phyloP scores from a whole-genome alignment of 202 grass and related monocot species.

The Miscanthus sacchariflorus region DNA sequence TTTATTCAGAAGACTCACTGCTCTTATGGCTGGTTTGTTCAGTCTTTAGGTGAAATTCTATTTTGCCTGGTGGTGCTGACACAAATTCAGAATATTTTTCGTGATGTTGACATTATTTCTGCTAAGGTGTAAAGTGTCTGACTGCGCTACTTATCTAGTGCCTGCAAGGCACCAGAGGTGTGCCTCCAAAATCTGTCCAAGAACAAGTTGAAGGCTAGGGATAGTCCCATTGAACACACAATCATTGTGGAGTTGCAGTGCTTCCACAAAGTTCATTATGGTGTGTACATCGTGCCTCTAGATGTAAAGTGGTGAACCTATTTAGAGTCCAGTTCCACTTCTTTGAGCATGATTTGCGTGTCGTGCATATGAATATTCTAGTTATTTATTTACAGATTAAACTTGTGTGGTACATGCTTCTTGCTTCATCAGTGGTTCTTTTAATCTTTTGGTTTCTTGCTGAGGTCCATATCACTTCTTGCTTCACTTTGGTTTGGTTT shows the following conservation, averaged over 20 bases:
- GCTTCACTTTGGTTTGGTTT: background rate
- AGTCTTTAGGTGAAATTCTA: slow-evolving; percentile 1
- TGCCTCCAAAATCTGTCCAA: too few relatives aligned
- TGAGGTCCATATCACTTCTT: slow-evolving; percentile 3
- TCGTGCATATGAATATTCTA: slow-evolving; percentile 17
- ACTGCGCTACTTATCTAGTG: slow-evolving; percentile 3
- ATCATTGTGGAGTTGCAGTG: background rate
- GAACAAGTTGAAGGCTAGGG: too few relatives aligned
- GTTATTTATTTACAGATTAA: background rate
- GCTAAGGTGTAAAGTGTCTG: slow-evolving; percentile 29
- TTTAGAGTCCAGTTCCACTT: background rate
- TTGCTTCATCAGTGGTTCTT: background rate
- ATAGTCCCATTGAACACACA: background rate
- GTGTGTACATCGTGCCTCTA: background rate
- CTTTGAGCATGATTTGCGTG: background rate
- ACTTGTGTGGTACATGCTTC: slow-evolving; percentile 19
- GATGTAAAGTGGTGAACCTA: background rate
- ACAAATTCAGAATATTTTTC: background rate
- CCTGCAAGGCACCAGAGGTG: background rate
- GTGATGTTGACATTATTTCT: slow-evolving; percentile 14
- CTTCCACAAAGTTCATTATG: background rate
- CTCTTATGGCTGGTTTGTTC: background rate
- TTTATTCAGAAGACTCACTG: background rate
- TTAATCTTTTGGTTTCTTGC: background rate
- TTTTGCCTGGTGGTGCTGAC: slow-evolving; percentile 6